phyloP scores from a whole-genome alignment of 129 eudicot genomes.

The Artemisia argyi region DNA sequence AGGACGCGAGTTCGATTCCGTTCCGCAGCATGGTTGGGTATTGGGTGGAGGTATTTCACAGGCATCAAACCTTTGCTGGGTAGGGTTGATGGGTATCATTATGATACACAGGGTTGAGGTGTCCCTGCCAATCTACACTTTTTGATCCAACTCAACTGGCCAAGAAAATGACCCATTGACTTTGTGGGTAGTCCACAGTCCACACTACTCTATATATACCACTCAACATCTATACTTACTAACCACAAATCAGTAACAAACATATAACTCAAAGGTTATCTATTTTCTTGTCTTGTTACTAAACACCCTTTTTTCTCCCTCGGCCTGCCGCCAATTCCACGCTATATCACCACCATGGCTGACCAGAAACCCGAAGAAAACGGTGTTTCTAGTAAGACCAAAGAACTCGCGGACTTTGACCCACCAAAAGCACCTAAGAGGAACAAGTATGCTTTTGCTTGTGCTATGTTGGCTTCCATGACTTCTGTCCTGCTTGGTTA shows the following conservation, averaged over 20 bases:
- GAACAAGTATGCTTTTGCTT: slow-evolving; percentile 62
- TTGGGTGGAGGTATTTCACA: no score
- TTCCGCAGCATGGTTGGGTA: no score
- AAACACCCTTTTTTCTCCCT: not conserved
- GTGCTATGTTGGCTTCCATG: slow-evolving; percentile 66
- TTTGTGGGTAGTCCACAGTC: slow-evolving; percentile 14
- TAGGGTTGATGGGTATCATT: no score
- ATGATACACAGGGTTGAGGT: no score
- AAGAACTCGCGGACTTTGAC: slow-evolving; percentile 36
- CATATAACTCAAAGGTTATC: slow-evolving; percentile 3
- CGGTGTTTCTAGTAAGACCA: not conserved
- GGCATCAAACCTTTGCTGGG: no score
- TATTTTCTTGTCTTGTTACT: slow-evolving; percentile 22
- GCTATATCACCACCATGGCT: slow-evolving; percentile 28
- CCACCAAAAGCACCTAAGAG: slow-evolving; percentile 47
- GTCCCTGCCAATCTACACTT: no score
- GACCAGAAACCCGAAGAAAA: slow-evolving; percentile 26
- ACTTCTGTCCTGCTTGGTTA: slow-evolving; percentile 70
- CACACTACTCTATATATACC: slow-evolving; percentile 36
- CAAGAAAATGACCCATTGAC: slow-evolving; percentile 9
- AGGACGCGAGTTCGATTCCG: no score
- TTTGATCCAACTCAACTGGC: no score
- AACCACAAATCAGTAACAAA: slow-evolving; percentile 14
- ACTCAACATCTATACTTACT: slow-evolving; percentile 29
- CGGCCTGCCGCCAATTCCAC: not conserved